Evolutionary conservation across 345 rosid genomes (phyloP), one percentile per base, ranked within the genome.

Genomic region (Schrenkiella parvula): DNA sequence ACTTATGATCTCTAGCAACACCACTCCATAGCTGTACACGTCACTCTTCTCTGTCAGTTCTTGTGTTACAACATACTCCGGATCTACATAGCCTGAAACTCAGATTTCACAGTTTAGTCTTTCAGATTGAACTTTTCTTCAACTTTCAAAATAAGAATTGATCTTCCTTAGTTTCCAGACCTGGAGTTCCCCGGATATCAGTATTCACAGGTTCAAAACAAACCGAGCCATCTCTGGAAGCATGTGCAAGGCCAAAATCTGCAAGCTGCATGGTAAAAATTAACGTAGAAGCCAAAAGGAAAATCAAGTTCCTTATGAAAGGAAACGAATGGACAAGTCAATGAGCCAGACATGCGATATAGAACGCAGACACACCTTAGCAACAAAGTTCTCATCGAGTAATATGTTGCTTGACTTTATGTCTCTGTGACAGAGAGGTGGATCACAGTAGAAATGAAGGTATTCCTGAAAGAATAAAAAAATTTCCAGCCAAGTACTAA

Each of bases 151-250:
- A 51, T 17, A 28, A 22, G 37, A 17, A 4, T 60, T 53, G 55
- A 22, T 58, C 48, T 50, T 43, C 34, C 9, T 71, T 73, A 61
- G 25, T 28, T 62, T 38, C 18, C 84, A 64, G 25, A 90, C 98
- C 98, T 86, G 99, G 99, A 79, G 99, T 95, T 79, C 99, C 97
- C n/a, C 91, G 81, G 61, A 91, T 83, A 79, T 89, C 90, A 6
- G 93, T 91, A 64, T 88, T 88, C 48, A 89, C 85, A 12, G 95
- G 97, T 70, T 91, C 99, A 38, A 91, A 93, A 82, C 84, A 81
- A 71, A 93, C 76, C 41, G 98, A 93, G 50, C 96, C 91, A 73
- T 88, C 89, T 78, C 88, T 93, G 35, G 97, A 88, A 81, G 97
- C 88, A 83, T 88, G 91, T 19, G 86, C 91, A 54, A 89, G 96